A percentile compares a stretch with the other conserved stretches of the same genome.
These are phyloP conservation scores for Melaleuca alternifolia DNA, from an alignment of 345 rosid species.

Conservation along the genomic window DNA sequence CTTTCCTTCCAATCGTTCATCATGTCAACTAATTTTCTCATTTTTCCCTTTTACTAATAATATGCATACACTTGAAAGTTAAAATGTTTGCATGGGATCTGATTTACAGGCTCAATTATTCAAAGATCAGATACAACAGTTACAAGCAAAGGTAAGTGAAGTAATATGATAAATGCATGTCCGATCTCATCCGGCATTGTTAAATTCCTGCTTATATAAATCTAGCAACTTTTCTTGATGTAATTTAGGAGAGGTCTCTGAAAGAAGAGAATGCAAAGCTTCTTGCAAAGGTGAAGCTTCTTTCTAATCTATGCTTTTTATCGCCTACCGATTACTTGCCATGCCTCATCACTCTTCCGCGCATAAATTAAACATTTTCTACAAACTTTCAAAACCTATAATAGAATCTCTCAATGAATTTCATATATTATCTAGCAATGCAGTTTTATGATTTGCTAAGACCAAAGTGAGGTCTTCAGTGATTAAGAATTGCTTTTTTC, in stretches of 20 bases:
- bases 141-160: constrained; percentile 30
- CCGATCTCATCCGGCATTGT: background rate
- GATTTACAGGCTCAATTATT: constrained; percentile 26
- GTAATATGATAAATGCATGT: background rate
- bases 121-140: constrained; percentile 29
- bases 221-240: background rate
- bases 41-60: background rate
- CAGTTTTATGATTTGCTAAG: background rate
- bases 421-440: background rate
- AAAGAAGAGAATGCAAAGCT: constrained; percentile 33
- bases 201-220: background rate
- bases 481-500: background rate
- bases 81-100: background rate
- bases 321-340: background rate
- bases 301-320: background rate
- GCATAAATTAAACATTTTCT: background rate
- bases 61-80: background rate
- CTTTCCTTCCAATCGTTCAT: background rate
- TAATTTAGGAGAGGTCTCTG: constrained; percentile 37
- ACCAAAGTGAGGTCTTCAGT: background rate
- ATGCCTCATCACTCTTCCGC: background rate
- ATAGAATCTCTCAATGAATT: background rate
- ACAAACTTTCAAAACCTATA: background rate
- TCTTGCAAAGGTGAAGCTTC: constrained; percentile 21
- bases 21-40: background rate